Conservation (phyloP, 805 yeast genomes). For the Candida vaughaniae region DNA sequence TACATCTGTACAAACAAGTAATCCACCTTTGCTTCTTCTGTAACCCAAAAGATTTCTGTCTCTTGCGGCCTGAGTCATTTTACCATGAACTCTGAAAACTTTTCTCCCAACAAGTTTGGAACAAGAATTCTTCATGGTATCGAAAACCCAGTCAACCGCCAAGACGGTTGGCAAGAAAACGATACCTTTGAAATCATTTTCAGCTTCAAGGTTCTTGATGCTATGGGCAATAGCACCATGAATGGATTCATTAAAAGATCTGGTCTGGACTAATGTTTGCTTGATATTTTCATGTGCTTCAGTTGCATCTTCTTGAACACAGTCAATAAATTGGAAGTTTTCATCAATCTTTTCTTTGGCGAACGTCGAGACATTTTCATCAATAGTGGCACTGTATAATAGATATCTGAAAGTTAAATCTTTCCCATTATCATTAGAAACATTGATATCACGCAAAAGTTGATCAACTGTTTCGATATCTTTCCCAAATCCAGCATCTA, state of each 20-base stretch:
- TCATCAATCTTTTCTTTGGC: conserved; percentile 59
- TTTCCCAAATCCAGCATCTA: conserved; percentile 77
- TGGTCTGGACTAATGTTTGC: conserved; percentile 61
- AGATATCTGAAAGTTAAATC: conserved; percentile 54
- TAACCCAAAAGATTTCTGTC: conserved; percentile 56
- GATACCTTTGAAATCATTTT: conserved; percentile 65
- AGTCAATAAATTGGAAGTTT: conserved; percentile 62
- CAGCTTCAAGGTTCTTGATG: conserved; percentile 33
- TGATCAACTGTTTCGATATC: conserved; percentile 60
- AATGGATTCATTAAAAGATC: conserved; percentile 55
- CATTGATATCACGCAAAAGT: conserved; percentile 36
- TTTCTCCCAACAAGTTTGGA: conserved; percentile 12
- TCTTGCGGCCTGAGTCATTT: conserved; percentile 67
- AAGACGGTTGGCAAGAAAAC: conserved; percentile 79
- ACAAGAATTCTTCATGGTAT: conserved; percentile 9
- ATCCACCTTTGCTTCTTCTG: conserved; percentile 46
- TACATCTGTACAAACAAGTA: conserved; percentile 85
- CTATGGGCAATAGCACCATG: conserved; percentile 53
- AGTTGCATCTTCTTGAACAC: conserved; percentile 72
- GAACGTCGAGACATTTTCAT: conserved; percentile 60
- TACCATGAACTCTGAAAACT: conserved; percentile 58
- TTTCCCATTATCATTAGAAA: conserved; percentile 15
- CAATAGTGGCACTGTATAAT: conserved; percentile 87
- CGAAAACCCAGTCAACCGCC: conserved; percentile 58
- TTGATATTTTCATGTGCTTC: conserved; percentile 72